Evolutionary conservation across 768 basidiomycete species (phyloP).

Genomic region (Hericium erinaceus): DNA sequence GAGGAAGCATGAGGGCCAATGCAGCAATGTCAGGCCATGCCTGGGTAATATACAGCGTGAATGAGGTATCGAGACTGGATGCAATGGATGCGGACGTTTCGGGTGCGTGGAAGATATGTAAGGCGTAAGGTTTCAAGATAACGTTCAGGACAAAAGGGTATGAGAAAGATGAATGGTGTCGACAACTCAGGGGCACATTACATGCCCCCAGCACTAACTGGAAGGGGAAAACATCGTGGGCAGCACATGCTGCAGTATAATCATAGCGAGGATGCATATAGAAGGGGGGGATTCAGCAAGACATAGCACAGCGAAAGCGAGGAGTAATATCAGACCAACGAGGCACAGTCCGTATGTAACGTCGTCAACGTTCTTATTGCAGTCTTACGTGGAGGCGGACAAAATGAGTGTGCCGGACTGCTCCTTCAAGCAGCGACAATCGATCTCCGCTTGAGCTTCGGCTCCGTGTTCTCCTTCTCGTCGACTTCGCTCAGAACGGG

Average conservation of each 20-base stretch:
- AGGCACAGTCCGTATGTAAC: no score
- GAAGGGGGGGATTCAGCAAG: not conserved
- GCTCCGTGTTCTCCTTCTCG: conserved; percentile 3
- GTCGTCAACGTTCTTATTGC: no score
- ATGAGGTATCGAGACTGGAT: no score
- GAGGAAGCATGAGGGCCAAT: no score
- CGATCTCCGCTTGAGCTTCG: not conserved
- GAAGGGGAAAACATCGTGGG: not conserved
- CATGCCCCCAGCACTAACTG: not conserved
- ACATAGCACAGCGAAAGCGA: not conserved
- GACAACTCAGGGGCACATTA: no score
- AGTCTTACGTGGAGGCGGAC: not conserved
- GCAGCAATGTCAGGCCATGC: no score
- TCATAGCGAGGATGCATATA: not conserved
- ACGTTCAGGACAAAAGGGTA: no score
- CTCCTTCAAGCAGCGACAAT: not conserved
- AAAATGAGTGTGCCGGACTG: not conserved
- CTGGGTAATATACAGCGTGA: no score
- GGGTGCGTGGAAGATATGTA: no score
- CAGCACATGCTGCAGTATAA: not conserved
- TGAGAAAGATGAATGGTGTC: no score
- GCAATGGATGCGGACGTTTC: no score
- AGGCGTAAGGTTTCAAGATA: no score
- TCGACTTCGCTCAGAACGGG: not conserved
- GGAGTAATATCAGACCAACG: not conserved